phyloP scores from a whole-genome alignment of 129 eudicot genomes.

The Centaurea solstitialis region DNA sequence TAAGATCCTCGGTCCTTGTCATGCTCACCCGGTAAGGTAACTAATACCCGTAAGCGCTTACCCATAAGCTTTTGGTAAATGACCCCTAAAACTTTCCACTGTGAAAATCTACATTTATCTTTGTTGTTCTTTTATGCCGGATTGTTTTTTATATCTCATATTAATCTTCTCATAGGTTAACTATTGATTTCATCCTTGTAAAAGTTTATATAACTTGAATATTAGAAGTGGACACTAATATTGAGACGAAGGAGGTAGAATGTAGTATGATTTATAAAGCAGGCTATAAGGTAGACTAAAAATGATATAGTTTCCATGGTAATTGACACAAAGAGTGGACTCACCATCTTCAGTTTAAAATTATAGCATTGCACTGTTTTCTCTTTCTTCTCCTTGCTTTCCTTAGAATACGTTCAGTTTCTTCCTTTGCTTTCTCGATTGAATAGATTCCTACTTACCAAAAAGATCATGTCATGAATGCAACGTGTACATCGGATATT shows the following conservation, averaged over 20 bases:
- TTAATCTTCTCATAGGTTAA: too few relatives aligned
- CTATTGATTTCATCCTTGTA: neutral
- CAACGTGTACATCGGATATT: neutral
- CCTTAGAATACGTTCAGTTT: conserved; percentile 68
- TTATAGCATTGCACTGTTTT: conserved; percentile 53
- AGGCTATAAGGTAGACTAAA: conserved; percentile 5
- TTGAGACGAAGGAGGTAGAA: neutral
- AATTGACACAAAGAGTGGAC: conserved; percentile 18
- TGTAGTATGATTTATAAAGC: neutral
- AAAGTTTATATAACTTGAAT: neutral
- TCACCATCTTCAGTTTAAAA: conserved; percentile 65
- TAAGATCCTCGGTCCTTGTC: too few relatives aligned
- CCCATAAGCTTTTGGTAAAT: too few relatives aligned
- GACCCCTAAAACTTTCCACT: too few relatives aligned
- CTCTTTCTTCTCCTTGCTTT: conserved; percentile 93
- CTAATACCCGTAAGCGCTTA: too few relatives aligned
- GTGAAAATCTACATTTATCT: too few relatives aligned
- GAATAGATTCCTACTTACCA: conserved; percentile 42
- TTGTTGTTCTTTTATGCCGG: too few relatives aligned
- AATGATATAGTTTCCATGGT: neutral
- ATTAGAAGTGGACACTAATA: neutral
- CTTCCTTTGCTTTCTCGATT: conserved; percentile 54
- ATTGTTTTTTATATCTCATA: too few relatives aligned
- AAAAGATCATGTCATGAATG: conserved; percentile 13
- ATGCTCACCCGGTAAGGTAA: too few relatives aligned